phyloP scores from a whole-genome alignment of 1,284 basidiomycete genomes.

The Caloboletus firmus region DNA sequence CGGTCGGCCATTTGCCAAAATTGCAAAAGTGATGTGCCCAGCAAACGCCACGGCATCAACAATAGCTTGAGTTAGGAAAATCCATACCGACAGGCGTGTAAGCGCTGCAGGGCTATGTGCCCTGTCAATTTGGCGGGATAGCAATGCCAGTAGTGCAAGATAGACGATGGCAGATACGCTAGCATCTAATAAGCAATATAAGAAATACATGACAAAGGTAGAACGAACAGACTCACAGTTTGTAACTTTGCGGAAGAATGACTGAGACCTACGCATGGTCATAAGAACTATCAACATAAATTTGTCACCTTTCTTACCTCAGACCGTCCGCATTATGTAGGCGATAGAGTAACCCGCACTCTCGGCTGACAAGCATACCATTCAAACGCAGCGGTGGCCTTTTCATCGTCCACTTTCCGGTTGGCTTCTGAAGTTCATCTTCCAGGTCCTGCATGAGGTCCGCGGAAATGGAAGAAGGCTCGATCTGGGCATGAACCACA shows the following conservation, averaged over 20 bases:
- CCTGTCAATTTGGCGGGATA: slow-evolving; percentile 70
- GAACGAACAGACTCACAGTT: slow-evolving; percentile 57
- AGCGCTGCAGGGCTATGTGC: slow-evolving; percentile 80
- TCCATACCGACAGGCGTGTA: slow-evolving; percentile 77
- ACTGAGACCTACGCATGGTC: slow-evolving; percentile 45
- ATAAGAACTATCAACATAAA: slow-evolving; percentile 6
- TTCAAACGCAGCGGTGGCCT: slow-evolving; percentile 58
- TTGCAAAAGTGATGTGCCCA: slow-evolving; percentile 81
- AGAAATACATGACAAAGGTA: neutral
- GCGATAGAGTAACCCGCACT: slow-evolving; percentile 75
- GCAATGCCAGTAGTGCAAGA: slow-evolving; percentile 62
- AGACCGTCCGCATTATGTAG: slow-evolving; percentile 67
- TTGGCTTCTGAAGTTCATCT: slow-evolving; percentile 67
- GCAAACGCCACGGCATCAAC: slow-evolving; percentile 83
- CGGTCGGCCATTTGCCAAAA: slow-evolving; percentile 76
- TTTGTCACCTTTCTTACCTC: slow-evolving; percentile 41
- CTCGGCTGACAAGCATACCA: slow-evolving; percentile 69
- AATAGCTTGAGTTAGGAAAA: slow-evolving; percentile 73
- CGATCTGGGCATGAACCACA: slow-evolving; percentile 60
- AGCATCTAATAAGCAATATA: slow-evolving; percentile 54
- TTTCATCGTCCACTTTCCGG: slow-evolving; percentile 59
- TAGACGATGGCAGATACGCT: slow-evolving; percentile 68
- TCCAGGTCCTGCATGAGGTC: slow-evolving; percentile 66
- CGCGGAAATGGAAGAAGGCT: slow-evolving; percentile 50
- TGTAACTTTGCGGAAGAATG: slow-evolving; percentile 79